Evolutionary conservation across 2,329 filamentous ascomycete genomes (phyloP).

Genomic region (Colletotrichum spaethianum): DNA sequence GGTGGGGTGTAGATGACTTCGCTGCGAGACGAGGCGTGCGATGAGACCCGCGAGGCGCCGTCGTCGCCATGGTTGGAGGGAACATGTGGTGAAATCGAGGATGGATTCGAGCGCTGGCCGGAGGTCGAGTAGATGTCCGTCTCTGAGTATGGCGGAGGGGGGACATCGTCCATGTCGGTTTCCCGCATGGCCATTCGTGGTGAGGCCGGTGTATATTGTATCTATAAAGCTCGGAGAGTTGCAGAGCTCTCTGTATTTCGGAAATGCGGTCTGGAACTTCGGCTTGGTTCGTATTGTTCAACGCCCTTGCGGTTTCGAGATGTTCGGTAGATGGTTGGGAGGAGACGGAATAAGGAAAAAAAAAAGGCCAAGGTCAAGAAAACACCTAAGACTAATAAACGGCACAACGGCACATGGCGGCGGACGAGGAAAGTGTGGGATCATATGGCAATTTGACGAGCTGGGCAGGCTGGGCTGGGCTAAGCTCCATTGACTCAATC

Average conservation of each 20-base stretch:
- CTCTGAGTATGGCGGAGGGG: conserved; percentile 71
- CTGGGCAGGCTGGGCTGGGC: conserved; percentile 25
- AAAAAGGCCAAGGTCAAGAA: conserved; percentile 18
- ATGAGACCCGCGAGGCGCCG: conserved; percentile 54
- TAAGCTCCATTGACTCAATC: conserved; percentile 36
- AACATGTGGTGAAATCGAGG: conserved; percentile 41
- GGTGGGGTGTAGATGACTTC: conserved; percentile 67
- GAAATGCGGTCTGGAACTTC: neutral
- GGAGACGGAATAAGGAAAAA: neutral
- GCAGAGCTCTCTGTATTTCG: neutral
- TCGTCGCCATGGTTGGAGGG: conserved; percentile 49
- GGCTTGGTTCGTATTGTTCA: neutral
- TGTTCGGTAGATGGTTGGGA: neutral
- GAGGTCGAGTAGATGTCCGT: conserved; percentile 68
- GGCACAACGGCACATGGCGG: conserved; percentile 23
- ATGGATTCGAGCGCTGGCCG: conserved; percentile 43
- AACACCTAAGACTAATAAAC: conserved; percentile 21
- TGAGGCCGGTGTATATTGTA: neutral
- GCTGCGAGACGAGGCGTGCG: conserved; percentile 54
- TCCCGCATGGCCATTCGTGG: conserved; percentile 35
- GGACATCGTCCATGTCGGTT: conserved; percentile 53
- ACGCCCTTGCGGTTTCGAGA: neutral
- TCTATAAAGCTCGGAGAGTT: neutral
- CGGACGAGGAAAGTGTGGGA: conserved; percentile 17
- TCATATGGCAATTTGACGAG: conserved; percentile 32